These are phyloP conservation scores for Boletellus ananiceps DNA, from an alignment of 768 basidiomycete species.

Conservation along the genomic window DNA sequence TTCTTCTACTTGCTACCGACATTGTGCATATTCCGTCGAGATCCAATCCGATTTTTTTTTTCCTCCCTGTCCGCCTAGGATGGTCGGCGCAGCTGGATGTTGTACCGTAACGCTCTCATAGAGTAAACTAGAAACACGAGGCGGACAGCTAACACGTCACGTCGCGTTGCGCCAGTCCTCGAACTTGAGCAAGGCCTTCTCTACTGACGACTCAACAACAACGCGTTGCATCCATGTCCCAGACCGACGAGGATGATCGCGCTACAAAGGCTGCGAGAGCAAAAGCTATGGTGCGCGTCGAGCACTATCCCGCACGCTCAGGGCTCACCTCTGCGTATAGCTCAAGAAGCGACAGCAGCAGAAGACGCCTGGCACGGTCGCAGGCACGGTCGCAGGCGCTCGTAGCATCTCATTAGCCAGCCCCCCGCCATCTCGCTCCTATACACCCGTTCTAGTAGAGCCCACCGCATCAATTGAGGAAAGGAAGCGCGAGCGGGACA, in stretches of 20 bases:
- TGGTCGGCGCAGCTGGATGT: not conserved
- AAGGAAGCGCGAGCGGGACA: constrained; percentile 41
- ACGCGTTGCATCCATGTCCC: constrained; percentile 17
- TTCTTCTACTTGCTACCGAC: constrained; percentile 34
- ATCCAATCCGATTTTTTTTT: constrained; percentile 33
- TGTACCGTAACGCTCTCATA: not conserved
- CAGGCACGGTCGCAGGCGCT: constrained; percentile 30
- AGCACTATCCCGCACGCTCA: not conserved
- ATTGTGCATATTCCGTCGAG: constrained; percentile 44
- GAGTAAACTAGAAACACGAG: constrained; percentile 4
- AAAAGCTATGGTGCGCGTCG: constrained; percentile 64
- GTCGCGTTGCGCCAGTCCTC: not conserved
- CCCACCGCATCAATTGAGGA: constrained; percentile 32
- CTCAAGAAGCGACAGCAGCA: constrained; percentile 79
- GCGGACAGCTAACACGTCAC: not conserved
- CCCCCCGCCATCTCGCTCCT: constrained; percentile 45
- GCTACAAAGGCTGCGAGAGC: constrained; percentile 80
- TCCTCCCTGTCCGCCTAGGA: constrained; percentile 2
- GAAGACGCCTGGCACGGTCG: constrained; percentile 36
- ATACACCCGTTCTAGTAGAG: constrained; percentile 50
- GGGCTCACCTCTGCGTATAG: constrained; percentile 34
- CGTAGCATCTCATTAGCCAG: constrained; percentile 35
- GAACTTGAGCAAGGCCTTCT: not conserved
- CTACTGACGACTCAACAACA: not conserved
- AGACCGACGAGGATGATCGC: constrained; percentile 73